Conservation (phyloP, 768 basidiomycete species). For the Hydnomerulius pinastri region DNA sequence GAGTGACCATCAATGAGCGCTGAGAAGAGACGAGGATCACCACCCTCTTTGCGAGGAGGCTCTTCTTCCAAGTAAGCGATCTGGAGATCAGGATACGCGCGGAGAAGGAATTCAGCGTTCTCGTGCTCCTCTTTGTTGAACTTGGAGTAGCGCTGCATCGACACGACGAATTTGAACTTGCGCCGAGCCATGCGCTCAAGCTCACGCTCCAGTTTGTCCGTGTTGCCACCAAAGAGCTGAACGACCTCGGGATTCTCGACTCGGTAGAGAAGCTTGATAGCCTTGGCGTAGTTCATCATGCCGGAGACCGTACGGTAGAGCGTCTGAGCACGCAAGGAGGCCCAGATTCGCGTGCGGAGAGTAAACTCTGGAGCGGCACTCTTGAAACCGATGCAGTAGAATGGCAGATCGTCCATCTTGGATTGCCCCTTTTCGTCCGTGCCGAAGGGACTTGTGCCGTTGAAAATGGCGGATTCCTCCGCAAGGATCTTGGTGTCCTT, state of each 20-base stretch:
- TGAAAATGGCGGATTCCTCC: conserved; percentile 89
- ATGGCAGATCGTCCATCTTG: conserved; percentile 91
- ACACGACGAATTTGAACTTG: conserved; percentile 99
- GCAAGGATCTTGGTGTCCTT: conserved; percentile 99
- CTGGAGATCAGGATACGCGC: conserved; percentile 97
- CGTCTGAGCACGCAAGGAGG: conserved; percentile 96
- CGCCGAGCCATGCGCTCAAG: conserved; percentile 96
- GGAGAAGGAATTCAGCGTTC: conserved; percentile 96
- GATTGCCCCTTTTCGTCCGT: conserved; percentile 82
- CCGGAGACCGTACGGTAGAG: conserved; percentile 98
- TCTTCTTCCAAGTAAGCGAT: conserved; percentile 99
- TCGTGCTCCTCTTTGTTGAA: conserved; percentile 99
- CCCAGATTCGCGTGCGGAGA: conserved; percentile 98
- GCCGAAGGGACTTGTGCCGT: conserved; percentile 70
- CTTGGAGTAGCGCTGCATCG: conserved; percentile 99
- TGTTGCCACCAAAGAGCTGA: conserved; percentile 95
- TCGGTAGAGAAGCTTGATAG: conserved; percentile 98
- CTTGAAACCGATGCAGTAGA: conserved; percentile 99
- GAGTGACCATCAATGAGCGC: conserved; percentile 97
- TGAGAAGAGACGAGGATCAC: conserved; percentile 93
- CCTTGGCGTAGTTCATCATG: conserved; percentile 99
- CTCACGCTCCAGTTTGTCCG: conserved; percentile 94
- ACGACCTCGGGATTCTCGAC: conserved; percentile 99
- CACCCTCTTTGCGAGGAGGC: conserved; percentile 89
- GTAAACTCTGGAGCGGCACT: conserved; percentile 98